These are phyloP conservation scores for Hansfordia pulvinata DNA, from an alignment of 2,329 filamentous ascomycete genomes.

Conservation along the genomic window DNA sequence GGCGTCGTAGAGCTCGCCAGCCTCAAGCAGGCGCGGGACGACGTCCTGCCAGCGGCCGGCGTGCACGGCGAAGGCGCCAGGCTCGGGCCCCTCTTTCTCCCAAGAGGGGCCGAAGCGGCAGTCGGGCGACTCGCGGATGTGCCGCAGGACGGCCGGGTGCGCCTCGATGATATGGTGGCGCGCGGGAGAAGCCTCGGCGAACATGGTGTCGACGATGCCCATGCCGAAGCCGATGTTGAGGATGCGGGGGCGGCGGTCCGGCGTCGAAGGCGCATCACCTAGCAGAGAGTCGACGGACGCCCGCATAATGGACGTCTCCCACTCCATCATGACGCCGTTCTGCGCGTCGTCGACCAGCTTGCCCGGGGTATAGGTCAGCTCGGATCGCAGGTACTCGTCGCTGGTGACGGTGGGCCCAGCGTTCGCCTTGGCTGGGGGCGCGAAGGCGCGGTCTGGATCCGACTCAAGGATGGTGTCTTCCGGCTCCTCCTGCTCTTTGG, in stretches of 20 bases:
- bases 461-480: conserved; percentile 11
- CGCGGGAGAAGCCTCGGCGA: conserved; percentile 52
- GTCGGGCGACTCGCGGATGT: conserved; percentile 31
- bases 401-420: conserved; percentile 40
- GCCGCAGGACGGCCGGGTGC: conserved; percentile 61
- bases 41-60: conserved; percentile 73
- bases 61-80: conserved; percentile 61
- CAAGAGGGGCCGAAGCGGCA: conserved; percentile 40
- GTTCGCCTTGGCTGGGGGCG: conserved; percentile 15
- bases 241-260: conserved; percentile 48
- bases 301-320: conserved; percentile 80
- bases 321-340: conserved; percentile 90
- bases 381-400: conserved; percentile 54
- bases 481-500: conserved; percentile 10
- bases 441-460: conserved; percentile 16
- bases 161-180: conserved; percentile 79
- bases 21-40: conserved; percentile 51
- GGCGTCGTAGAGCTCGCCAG: conserved; percentile 63
- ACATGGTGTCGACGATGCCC: conserved; percentile 74
- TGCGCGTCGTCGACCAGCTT: conserved; percentile 60
- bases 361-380: conserved; percentile 48
- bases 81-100: conserved; percentile 39
- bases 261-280: conserved; percentile 9
- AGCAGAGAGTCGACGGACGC: conserved; percentile 57
- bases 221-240: conserved; percentile 86